Evolutionary conservation across 352 stramenopile species (phyloP).

Genomic region (Phytophthora sansomeana): DNA sequence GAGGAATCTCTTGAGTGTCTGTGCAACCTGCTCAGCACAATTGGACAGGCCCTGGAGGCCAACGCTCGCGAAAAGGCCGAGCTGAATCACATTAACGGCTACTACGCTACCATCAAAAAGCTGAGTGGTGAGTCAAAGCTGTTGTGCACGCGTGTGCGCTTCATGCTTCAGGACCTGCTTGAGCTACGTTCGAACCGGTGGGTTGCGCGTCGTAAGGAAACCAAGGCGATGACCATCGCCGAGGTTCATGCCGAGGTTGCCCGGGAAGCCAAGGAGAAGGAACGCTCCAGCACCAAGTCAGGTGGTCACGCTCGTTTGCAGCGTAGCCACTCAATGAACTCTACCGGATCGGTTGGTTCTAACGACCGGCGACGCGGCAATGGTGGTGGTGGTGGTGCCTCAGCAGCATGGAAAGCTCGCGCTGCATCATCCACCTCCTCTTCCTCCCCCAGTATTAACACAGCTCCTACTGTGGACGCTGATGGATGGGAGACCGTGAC

Average conservation of each 20-base stretch:
- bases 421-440: constrained; percentile 24
- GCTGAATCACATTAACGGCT: constrained; percentile 66
- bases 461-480: constrained; percentile 42
- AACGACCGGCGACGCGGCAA: constrained; percentile 56
- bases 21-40: constrained; percentile 94
- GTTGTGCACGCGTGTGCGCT: constrained; percentile 80
- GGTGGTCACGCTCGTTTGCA: constrained; percentile 51
- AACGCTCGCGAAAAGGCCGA: constrained; percentile 61
- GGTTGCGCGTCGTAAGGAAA: constrained; percentile 79
- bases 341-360: constrained; percentile 28
- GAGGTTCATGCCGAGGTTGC: constrained; percentile 80
- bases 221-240: constrained; percentile 87
- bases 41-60: constrained; percentile 90
- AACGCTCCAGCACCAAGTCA: constrained; percentile 47
- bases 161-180: constrained; percentile 86
- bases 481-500: constrained; percentile 84
- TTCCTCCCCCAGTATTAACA: constrained; percentile 22
- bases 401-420: constrained; percentile 71
- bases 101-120: constrained; percentile 74
- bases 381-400: constrained; percentile 54
- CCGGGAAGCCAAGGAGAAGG: constrained; percentile 77
- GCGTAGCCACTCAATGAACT: constrained; percentile 73
- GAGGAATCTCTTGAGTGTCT: constrained; percentile 97
- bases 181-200: constrained; percentile 83
- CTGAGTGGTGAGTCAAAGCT: constrained; percentile 72